A percentile compares a stretch with the other conserved stretches of the same genome.
Evolutionary conservation across 495 filamentous ascomycete genomes (phyloP).

Genomic region (Gamarada debralockiae): DNA sequence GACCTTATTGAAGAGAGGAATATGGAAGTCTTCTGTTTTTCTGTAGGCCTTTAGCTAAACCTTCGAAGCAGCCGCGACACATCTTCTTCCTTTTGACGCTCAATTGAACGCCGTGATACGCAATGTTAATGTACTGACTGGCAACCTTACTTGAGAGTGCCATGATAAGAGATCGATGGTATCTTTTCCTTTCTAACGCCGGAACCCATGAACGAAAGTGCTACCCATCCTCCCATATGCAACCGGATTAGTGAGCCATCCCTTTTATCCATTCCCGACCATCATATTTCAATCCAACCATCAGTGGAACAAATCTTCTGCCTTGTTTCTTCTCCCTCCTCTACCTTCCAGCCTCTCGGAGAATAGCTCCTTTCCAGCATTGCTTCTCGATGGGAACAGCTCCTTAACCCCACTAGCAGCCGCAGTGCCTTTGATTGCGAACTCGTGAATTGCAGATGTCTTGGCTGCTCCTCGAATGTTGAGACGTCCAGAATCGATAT

Average conservation of each 20-base stretch:
- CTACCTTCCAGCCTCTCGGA: constrained; percentile 43
- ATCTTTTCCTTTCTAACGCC: constrained; percentile 1
- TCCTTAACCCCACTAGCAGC: constrained; percentile 54
- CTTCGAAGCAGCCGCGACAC: too few relatives aligned
- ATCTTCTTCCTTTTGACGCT: too few relatives aligned
- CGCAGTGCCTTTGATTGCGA: constrained; percentile 60
- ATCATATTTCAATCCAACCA: background rate
- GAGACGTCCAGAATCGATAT: constrained; percentile 33
- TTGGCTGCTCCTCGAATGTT: constrained; percentile 60
- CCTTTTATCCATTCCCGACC: background rate
- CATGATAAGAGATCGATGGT: background rate
- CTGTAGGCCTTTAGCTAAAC: too few relatives aligned
- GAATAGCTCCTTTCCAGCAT: constrained; percentile 72
- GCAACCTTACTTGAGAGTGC: background rate
- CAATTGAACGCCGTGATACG: background rate
- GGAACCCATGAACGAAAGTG: background rate
- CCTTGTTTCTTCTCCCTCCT: constrained; percentile 41
- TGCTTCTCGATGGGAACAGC: constrained; percentile 64
- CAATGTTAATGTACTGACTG: background rate
- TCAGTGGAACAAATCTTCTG: constrained; percentile 52
- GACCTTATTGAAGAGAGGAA: too few relatives aligned
- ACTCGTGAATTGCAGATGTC: constrained; percentile 43
- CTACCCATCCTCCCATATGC: background rate
- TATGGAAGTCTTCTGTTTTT: too few relatives aligned
- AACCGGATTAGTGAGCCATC: background rate